These are phyloP conservation scores for Penicillium turbatum DNA, from an alignment of 495 filamentous ascomycete genomes.

Conservation along the genomic window DNA sequence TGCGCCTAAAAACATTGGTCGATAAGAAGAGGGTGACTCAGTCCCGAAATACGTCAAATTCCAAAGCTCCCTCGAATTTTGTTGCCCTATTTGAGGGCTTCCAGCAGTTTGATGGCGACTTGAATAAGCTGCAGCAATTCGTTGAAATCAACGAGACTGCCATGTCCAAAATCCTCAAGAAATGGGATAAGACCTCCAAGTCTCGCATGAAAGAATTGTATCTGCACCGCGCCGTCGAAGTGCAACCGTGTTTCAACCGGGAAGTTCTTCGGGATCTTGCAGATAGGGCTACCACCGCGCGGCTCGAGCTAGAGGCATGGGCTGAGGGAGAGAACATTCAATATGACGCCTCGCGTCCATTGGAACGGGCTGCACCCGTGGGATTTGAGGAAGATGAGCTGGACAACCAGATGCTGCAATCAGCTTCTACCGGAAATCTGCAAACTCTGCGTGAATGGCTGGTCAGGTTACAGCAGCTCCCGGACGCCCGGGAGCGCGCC, in stretches of 20 bases:
- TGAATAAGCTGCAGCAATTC: constrained; percentile 98
- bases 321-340: constrained; percentile 89
- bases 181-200: constrained; percentile 99
- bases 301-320: constrained; percentile 92
- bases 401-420: constrained; percentile 83
- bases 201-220: constrained; percentile 97
- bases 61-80: constrained; percentile 85
- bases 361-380: constrained; percentile 59
- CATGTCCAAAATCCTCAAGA: constrained; percentile 98
- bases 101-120: constrained; percentile 89
- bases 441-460: constrained; percentile 61
- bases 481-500: constrained; percentile 63
- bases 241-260: constrained; percentile 96
- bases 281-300: constrained; percentile 88
- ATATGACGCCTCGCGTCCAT: constrained; percentile 59
- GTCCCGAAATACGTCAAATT: constrained; percentile 65
- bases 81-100: constrained; percentile 93
- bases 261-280: constrained; percentile 94
- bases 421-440: constrained; percentile 70
- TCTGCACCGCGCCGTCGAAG: constrained; percentile 90
- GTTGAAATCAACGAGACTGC: constrained; percentile 96
- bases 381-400: constrained; percentile 79
- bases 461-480: constrained; percentile 47
- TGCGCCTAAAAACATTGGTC: constrained; percentile 82
- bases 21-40: constrained; percentile 92